These are phyloP conservation scores for Tulasnella sp. DNA, from an alignment of 768 basidiomycete species.

Conservation along the genomic window DNA sequence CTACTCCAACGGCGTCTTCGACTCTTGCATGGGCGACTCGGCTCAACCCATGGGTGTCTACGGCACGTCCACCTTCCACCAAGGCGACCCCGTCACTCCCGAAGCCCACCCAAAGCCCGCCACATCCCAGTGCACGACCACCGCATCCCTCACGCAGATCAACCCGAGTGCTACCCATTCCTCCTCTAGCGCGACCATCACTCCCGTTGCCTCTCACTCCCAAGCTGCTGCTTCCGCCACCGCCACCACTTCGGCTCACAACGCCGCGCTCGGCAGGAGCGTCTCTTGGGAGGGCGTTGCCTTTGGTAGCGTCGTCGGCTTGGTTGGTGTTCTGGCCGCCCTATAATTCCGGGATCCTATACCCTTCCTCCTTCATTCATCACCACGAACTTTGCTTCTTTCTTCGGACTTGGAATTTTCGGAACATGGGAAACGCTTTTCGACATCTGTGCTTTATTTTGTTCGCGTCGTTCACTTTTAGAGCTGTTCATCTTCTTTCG, in stretches of 20 bases:
- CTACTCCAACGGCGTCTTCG: constrained; percentile 34
- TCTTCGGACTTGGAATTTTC: neutral
- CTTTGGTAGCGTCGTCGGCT: neutral
- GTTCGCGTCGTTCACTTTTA: neutral
- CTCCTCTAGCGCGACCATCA: constrained; percentile 21
- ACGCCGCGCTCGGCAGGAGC: neutral
- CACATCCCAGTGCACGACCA: constrained; percentile 51
- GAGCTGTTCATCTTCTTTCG: neutral
- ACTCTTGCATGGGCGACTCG: constrained; percentile 38
- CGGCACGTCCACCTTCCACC: constrained; percentile 35
- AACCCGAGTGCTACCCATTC: constrained; percentile 24
- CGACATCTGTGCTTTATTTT: neutral
- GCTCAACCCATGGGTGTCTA: constrained; percentile 38
- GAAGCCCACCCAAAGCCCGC: constrained; percentile 41
- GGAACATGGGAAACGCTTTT: neutral
- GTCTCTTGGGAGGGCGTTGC: neutral
- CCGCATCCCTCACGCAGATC: constrained; percentile 47
- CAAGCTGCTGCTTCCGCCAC: neutral
- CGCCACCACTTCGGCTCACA: neutral
- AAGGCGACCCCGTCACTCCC: constrained; percentile 33
- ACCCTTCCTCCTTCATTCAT: neutral
- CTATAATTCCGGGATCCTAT: neutral
- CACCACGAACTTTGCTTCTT: neutral
- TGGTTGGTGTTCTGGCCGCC: neutral
- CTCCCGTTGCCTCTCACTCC: neutral